Evolutionary conservation across 1,284 basidiomycete species (phyloP).

Genomic region (Sanguinoderma infundibulare): DNA sequence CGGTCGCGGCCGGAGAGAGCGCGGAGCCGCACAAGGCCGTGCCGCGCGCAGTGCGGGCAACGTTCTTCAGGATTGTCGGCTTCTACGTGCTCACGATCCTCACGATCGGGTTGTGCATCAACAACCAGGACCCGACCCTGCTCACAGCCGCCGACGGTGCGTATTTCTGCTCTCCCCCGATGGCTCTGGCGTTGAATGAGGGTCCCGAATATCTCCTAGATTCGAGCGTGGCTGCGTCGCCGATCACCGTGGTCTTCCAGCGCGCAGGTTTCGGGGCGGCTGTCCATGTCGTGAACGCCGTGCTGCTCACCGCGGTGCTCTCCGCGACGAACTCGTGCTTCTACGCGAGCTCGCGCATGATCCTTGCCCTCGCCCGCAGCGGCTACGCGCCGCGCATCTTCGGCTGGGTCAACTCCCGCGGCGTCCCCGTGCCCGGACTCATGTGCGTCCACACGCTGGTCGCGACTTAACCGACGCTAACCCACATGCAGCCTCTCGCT

Average conservation of each 20-base stretch:
- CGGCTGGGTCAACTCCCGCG: constrained; percentile 60
- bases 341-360: constrained; percentile 81
- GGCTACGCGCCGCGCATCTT: constrained; percentile 85
- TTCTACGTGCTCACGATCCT: constrained; percentile 65
- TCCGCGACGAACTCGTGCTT: constrained; percentile 65
- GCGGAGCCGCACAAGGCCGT: constrained; percentile 63
- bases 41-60: constrained; percentile 70
- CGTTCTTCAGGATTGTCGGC: constrained; percentile 68
- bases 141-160: constrained; percentile 49
- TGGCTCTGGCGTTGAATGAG: neutral
- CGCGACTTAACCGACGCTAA: no score
- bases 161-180: constrained; percentile 6
- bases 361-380: constrained; percentile 80
- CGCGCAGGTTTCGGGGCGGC: constrained; percentile 63
- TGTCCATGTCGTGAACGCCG: constrained; percentile 58
- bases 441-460: constrained; percentile 38
- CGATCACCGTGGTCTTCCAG: constrained; percentile 62
- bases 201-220: constrained; percentile 31
- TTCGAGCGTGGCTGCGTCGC: constrained; percentile 53
- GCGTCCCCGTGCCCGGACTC: constrained; percentile 63
- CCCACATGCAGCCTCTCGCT: constrained; percentile 43
- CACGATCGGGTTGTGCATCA: constrained; percentile 61
- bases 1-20: constrained; percentile 65
- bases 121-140: constrained; percentile 52
- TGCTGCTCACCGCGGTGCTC: constrained; percentile 69